Evolutionary conservation across 306 rosid genomes (phyloP).

Genomic region (Arachis stenosperma): DNA sequence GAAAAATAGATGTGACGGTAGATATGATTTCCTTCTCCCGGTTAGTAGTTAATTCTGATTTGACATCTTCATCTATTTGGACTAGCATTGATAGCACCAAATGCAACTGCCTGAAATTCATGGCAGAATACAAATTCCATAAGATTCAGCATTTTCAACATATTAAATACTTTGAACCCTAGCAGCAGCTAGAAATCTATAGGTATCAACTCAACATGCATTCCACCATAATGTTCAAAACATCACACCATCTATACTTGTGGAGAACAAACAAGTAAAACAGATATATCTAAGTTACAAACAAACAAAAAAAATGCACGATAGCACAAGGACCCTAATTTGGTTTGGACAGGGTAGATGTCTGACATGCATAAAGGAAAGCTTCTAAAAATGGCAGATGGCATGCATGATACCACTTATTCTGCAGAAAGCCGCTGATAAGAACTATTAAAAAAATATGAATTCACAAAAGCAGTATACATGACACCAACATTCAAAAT

Average conservation of each 20-base stretch:
- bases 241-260: not conserved
- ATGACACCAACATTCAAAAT: not conserved
- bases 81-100: constrained; percentile 73
- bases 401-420: not conserved
- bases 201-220: constrained; percentile 23
- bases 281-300: constrained; percentile 26
- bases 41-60: constrained; percentile 59
- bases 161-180: constrained; percentile 29
- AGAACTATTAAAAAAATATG: constrained; percentile 13
- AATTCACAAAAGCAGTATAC: constrained; percentile 20
- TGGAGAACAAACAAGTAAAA: constrained; percentile 24
- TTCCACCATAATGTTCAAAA: constrained; percentile 24
- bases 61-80: constrained; percentile 81
- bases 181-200: constrained; percentile 17
- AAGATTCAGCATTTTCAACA: constrained; percentile 37
- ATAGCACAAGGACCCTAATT: constrained; percentile 7
- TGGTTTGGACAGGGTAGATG: not conserved
- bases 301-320: constrained; percentile 14
- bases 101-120: constrained; percentile 75
- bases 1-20: constrained; percentile 69
- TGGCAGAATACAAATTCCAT: constrained; percentile 26
- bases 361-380: not conserved
- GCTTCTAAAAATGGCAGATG: not conserved
- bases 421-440: constrained; percentile 16
- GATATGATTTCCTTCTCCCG: constrained; percentile 61